Percentiles rank a stretch among this genome's conserved stretches.
phyloP scores from a whole-genome alignment of 2,329 filamentous ascomycete genomes.

The Aspergillus floridensis region DNA sequence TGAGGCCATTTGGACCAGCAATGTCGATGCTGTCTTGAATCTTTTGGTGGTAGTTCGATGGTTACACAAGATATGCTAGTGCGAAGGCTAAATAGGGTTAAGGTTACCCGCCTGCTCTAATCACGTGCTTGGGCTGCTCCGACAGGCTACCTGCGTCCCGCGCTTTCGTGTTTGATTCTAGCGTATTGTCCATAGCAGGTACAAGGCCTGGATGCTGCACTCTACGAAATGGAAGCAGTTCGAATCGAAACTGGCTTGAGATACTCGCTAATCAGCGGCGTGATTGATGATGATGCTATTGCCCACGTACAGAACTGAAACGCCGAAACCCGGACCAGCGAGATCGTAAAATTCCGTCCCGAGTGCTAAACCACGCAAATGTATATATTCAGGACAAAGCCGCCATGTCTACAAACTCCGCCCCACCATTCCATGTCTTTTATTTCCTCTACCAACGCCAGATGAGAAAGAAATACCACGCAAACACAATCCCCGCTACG shows the following conservation, averaged over 20 bases:
- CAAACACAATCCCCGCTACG: conserved; percentile 61
- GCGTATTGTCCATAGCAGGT: no score
- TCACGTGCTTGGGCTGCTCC: no score
- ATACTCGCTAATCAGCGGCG: no score
- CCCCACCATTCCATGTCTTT: background rate
- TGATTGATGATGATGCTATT: background rate
- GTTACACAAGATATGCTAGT: no score
- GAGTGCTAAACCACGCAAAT: background rate
- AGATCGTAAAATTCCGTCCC: background rate
- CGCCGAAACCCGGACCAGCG: background rate
- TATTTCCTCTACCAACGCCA: conserved; percentile 53
- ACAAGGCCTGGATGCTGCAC: no score
- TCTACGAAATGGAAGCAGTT: background rate
- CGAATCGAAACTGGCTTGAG: background rate
- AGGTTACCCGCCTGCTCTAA: no score
- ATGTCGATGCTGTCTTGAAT: no score
- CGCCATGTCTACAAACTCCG: background rate
- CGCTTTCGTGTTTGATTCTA: no score
- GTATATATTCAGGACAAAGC: background rate
- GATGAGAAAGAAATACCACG: conserved; percentile 66
- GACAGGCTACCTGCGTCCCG: no score
- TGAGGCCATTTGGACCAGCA: no score
- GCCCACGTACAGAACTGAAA: background rate
- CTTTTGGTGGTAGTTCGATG: no score
- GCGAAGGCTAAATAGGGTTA: no score